phyloP scores from a whole-genome alignment of 1,284 basidiomycete genomes.

The Golubevia pallescens region DNA sequence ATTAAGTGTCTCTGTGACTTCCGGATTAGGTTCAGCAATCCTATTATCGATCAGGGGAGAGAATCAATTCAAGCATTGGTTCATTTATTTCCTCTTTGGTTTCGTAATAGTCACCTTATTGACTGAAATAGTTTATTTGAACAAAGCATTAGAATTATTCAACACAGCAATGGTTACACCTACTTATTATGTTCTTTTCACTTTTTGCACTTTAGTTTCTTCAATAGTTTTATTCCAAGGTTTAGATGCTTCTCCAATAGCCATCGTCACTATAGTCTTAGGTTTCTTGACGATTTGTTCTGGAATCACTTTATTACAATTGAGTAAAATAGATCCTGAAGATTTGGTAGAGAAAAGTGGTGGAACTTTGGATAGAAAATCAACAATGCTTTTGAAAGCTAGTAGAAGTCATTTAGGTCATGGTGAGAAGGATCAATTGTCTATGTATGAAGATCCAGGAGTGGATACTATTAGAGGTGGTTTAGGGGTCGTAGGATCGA shows the following conservation, averaged over 20 bases:
- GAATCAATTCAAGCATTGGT: constrained; percentile 64
- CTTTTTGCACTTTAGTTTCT: constrained; percentile 46
- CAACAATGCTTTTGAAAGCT: constrained; percentile 53
- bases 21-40: constrained; percentile 56
- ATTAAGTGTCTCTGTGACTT: constrained; percentile 58
- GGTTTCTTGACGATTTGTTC: constrained; percentile 61
- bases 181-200: constrained; percentile 63
- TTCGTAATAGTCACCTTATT: constrained; percentile 59
- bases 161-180: constrained; percentile 57
- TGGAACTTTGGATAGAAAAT: constrained; percentile 42
- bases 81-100: constrained; percentile 60
- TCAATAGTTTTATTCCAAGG: constrained; percentile 61
- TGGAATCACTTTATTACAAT: constrained; percentile 57
- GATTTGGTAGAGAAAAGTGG: constrained; percentile 42
- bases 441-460: constrained; percentile 53
- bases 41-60: constrained; percentile 54
- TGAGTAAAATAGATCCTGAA: constrained; percentile 62
- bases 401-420: constrained; percentile 35
- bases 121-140: constrained; percentile 35
- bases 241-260: constrained; percentile 32
- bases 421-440: constrained; percentile 17
- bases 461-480: constrained; percentile 60
- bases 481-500: constrained; percentile 54
- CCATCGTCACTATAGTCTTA: constrained; percentile 59
- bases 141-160: constrained; percentile 44